phyloP scores from a whole-genome alignment of 306 rosid species.

The Datisca glomerata region DNA sequence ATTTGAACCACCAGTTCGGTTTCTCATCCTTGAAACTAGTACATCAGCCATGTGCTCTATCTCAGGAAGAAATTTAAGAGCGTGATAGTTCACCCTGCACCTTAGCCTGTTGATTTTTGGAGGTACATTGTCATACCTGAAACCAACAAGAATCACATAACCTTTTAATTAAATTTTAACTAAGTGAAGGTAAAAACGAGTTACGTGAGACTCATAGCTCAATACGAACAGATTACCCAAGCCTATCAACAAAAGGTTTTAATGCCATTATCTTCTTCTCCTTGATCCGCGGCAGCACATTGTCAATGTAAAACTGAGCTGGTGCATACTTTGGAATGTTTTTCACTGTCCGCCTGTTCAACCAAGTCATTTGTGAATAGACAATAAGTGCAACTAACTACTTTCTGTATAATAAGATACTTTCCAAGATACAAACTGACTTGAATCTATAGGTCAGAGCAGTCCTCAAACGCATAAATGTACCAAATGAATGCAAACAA shows the following conservation, averaged over 20 bases:
- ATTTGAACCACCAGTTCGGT: constrained; percentile 83
- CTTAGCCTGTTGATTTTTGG: constrained; percentile 92
- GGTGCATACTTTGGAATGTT: constrained; percentile 98
- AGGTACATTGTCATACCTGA: constrained; percentile 96
- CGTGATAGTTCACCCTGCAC: constrained; percentile 98
- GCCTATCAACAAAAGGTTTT: constrained; percentile 97
- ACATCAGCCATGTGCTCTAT: constrained; percentile 94
- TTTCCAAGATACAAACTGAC: too few species aligned
- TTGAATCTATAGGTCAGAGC: too few species aligned
- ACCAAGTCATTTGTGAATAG: too few species aligned
- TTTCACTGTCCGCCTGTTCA: constrained; percentile 86
- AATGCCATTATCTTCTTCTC: constrained; percentile 98
- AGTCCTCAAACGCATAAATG: too few species aligned
- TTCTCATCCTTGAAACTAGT: constrained; percentile 95
- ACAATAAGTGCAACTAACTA: constrained; percentile 13
- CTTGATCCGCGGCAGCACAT: constrained; percentile 95
- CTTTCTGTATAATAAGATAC: too few species aligned
- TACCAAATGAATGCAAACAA: too few species aligned
- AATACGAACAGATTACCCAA: constrained; percentile 57
- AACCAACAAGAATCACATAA: constrained; percentile 17
- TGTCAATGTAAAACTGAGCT: constrained; percentile 91
- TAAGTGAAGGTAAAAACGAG: constrained; percentile 4
- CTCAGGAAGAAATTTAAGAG: constrained; percentile 96
- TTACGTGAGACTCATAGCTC: constrained; percentile 3
- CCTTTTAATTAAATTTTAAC: constrained; percentile 9